Percentiles rank a stretch among this genome's conserved stretches.
Evolutionary conservation across 441 rosid species (phyloP).

Genomic region (Populus hybrid): DNA sequence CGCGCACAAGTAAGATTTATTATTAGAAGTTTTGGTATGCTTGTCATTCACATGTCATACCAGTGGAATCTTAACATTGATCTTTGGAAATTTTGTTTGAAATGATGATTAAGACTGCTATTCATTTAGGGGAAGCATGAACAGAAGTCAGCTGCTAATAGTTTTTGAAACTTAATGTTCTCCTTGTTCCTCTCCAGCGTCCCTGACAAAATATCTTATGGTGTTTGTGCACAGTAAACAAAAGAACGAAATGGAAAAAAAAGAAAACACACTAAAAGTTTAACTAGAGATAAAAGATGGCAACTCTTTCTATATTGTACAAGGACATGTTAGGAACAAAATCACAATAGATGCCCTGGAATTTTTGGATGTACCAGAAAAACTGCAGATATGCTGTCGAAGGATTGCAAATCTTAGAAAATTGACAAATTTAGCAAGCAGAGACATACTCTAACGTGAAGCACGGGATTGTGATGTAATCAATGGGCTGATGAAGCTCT

Average conservation of each 20-base stretch:
- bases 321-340: neutral
- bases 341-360: neutral
- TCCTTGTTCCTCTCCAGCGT: neutral
- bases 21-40: neutral
- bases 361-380: neutral
- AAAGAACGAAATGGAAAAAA: neutral
- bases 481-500: neutral
- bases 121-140: neutral
- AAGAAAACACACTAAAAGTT: neutral
- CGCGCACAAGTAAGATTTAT: constrained; percentile 59
- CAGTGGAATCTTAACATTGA: neutral
- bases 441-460: neutral
- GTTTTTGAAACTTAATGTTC: neutral
- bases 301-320: neutral
- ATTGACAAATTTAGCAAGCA: neutral
- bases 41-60: neutral
- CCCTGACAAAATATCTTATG: neutral
- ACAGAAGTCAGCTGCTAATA: neutral
- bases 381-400: neutral
- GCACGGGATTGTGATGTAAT: neutral
- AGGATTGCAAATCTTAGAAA: neutral
- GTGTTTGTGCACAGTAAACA: neutral
- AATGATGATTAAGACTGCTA: neutral
- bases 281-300: neutral
- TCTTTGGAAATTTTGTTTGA: neutral